Percentiles rank a stretch among this genome's conserved stretches.
phyloP scores from a whole-genome alignment of 352 stramenopile genomes.

The Globisporangium radiosum region DNA sequence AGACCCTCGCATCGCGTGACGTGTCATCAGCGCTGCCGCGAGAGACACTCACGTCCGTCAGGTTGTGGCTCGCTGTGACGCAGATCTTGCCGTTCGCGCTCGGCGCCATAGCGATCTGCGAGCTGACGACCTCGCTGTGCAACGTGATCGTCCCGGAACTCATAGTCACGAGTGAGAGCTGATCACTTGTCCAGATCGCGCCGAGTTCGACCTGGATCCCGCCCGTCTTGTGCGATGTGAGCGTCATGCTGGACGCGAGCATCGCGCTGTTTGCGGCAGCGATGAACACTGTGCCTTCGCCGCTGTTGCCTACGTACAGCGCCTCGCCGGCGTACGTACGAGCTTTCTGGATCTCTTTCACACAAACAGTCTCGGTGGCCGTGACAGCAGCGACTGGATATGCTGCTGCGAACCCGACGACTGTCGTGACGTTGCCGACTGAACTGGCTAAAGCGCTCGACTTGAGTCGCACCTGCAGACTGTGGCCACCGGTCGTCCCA shows the following conservation, averaged over 20 bases:
- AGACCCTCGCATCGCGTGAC: not conserved
- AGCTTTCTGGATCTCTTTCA: slow-evolving; percentile 7
- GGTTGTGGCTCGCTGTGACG: not conserved
- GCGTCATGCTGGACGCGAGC: not conserved
- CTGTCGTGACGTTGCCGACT: not conserved
- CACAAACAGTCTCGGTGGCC: not conserved
- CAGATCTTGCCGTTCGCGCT: slow-evolving; percentile 4
- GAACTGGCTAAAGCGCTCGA: not conserved
- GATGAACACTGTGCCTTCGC: slow-evolving; percentile 5
- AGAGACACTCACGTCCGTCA: slow-evolving; percentile 2
- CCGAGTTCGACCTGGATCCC: slow-evolving; percentile 4
- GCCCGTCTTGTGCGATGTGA: slow-evolving; percentile 4
- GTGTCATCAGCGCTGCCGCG: not conserved
- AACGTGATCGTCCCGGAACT: not conserved
- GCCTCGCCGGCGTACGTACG: not conserved
- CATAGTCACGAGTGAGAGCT: not conserved
- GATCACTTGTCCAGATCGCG: not conserved
- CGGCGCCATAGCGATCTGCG: not conserved
- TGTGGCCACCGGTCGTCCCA: not conserved
- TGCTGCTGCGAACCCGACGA: not conserved
- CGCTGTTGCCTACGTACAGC: slow-evolving; percentile 3
- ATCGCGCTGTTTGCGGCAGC: slow-evolving; percentile 2
- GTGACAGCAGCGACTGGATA: not conserved
- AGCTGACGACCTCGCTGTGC: not conserved
- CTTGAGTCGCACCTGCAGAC: slow-evolving; percentile 3